Percentiles rank a stretch among this genome's conserved stretches.
Evolutionary conservation across 179 eudicot genomes (phyloP).

Genomic region (Silene noctiflora): DNA sequence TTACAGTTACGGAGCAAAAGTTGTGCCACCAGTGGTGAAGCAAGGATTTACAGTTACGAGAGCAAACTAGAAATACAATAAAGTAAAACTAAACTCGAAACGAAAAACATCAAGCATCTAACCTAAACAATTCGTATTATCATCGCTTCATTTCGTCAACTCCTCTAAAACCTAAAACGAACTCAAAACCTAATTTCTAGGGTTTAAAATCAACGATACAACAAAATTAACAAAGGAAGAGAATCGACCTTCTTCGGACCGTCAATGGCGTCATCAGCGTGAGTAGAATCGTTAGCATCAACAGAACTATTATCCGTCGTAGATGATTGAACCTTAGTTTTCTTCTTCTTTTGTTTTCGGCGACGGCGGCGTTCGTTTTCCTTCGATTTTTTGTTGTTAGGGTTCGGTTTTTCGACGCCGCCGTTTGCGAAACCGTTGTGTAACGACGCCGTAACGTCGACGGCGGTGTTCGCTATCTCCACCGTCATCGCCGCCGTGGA

Average conservation of each 20-base stretch:
- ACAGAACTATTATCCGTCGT: not conserved
- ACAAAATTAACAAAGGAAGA: no score
- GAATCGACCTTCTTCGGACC: not conserved
- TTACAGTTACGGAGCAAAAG: not conserved
- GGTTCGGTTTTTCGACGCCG: not conserved
- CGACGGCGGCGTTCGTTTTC: conserved; percentile 11
- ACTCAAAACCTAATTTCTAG: not conserved
- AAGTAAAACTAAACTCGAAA: no score
- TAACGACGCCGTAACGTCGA: not conserved
- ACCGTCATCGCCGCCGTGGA: not conserved
- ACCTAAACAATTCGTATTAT: not conserved
- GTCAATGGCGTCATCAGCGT: not conserved
- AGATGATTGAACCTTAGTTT: not conserved
- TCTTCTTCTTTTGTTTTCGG: conserved; percentile 7
- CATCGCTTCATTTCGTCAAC: not conserved
- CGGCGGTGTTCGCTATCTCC: conserved; percentile 1
- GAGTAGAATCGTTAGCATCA: not conserved
- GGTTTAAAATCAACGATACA: not conserved
- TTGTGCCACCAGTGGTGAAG: not conserved
- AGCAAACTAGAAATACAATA: not conserved
- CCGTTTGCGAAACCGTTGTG: not conserved
- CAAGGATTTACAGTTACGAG: not conserved
- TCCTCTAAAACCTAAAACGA: not conserved
- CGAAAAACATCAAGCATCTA: not conserved
- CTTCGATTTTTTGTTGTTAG: not conserved